Evolutionary conservation across 352 stramenopile species (phyloP), one percentile per base, ranked within the genome.

Genomic region (Peronospora belbahrii): DNA sequence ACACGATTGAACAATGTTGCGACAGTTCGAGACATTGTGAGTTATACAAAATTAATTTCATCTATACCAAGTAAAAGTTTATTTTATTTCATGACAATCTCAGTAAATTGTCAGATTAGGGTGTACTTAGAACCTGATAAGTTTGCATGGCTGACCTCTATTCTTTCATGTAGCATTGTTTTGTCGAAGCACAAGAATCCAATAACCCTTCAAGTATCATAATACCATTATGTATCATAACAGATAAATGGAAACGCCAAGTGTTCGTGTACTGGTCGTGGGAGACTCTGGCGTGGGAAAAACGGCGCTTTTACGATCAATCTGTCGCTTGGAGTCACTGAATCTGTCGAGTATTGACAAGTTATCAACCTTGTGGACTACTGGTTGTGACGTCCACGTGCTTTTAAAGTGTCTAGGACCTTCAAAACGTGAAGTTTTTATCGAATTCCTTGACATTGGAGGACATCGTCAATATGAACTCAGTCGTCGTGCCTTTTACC

Each of bases 251-350:
- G 80, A 92, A 56, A 78, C 73, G 3, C 71, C 73, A 6, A 74
- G 73, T 28, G 80, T 83, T 27, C 75, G 83, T 38, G 70, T 94
- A 43, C 65, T 89, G 4, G 83, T 92, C 10, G 69, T 94, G 8
- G 83, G 82, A 46, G 83, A 94, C 58, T 94, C 83, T 2, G 83
- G 83, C 36, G 83, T 92, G 20, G 83, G 83, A 14, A 94, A 94
- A 65, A 90, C 78, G 10, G 61, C 76, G 52, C 59, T 94, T 15
- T 56, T 94, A 38, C 70, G 66, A n/a, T 56, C 59, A 5, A 18
- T 90, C 8, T 91, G 83, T 47, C 65, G 63, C 49, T 34, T 62
- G n/a, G 15, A 58, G n/a, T 24, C 39, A 43, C 19, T 32, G 10
- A 24, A 6, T 38, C 17, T 33, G 10, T 27, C 27, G 6, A 54